Base-by-base conservation (phyloP, 768 basidiomycete species). In the Cubamyces lactineus region DNA sequence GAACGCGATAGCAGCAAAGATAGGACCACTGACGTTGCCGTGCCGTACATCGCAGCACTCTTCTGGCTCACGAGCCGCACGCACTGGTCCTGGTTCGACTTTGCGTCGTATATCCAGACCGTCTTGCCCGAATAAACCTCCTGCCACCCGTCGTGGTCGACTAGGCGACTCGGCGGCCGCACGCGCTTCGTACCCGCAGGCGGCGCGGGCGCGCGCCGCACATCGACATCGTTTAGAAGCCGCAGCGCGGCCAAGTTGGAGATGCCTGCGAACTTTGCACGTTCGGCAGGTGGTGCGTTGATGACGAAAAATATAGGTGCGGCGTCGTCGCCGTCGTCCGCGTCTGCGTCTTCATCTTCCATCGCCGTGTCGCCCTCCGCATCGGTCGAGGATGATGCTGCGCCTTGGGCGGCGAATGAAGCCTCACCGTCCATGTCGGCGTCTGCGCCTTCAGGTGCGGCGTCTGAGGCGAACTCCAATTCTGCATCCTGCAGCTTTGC, bases 31-130 rank as follows among this genome's bases (percentile, higher is more conserved):
- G 70, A 91, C 90, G 89, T 89, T 55, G 89, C 91, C 30, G 89
- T 88, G 28, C 90, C 89, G 67, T 91, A 91, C 63, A 85, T 73
- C 63, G 86, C 83, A n/a, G 83, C 81, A 15, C 78, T 71, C 56
- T 76, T 69, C 64, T 82, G 83, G 68, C 80, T 84, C 11, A 93
- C 83, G n/a, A 89, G 76, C 49, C 89, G 80, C 54, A 81, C 86
- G 62, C 85, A 89, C 62, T 82, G 82, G 72, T 92, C 90, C 15
- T 53, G 57, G 68, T 89, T 89, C 11, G 89, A 91, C 65, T 73
- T 75, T 7, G 77, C 67, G 68, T 92, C 91, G 69, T 91, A 93
- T 53, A 92, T 80, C 91, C 91, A 92, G 23, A 92, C 66, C 34
- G 78, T 82, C 66, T 83, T 82, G 12, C 91, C 91, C 3, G 71